phyloP scores from a whole-genome alignment of 2,329 filamentous ascomycete species.

The Alternaria sp. region DNA sequence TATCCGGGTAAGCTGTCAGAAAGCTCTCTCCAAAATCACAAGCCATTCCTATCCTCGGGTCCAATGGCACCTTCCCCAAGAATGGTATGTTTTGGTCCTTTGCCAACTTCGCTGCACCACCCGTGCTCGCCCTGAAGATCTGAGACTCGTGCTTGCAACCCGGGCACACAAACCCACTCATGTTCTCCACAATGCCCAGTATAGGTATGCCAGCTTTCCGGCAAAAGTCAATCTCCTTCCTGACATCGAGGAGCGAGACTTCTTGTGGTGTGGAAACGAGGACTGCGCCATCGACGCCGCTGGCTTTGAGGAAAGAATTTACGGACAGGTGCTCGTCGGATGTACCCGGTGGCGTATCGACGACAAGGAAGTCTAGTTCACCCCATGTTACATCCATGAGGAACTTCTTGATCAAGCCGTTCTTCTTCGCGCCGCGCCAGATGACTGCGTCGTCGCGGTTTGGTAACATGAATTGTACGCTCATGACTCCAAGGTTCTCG shows the following conservation, averaged over 20 bases:
- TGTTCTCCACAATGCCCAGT: conserved; percentile 93
- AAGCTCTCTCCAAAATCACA: conserved; percentile 98
- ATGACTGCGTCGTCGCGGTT: conserved; percentile 94
- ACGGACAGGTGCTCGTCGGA: conserved; percentile 95
- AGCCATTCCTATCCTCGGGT: conserved; percentile 93
- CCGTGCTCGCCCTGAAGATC: conserved; percentile 91
- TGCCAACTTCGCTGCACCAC: conserved; percentile 81
- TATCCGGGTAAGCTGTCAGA: conserved; percentile 91
- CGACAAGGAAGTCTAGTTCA: conserved; percentile 87
- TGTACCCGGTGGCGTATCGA: conserved; percentile 95
- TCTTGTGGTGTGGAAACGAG: conserved; percentile 96
- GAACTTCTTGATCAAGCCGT: conserved; percentile 97
- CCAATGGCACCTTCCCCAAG: conserved; percentile 86
- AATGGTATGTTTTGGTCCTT: conserved; percentile 89
- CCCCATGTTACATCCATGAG: conserved; percentile 98
- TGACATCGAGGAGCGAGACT: conserved; percentile 87
- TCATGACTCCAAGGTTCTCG: conserved; percentile 96
- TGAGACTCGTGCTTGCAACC: conserved; percentile 81
- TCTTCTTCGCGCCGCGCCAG: conserved; percentile 98
- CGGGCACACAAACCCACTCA: conserved; percentile 96
- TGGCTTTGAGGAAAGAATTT: conserved; percentile 88
- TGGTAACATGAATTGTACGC: conserved; percentile 97
- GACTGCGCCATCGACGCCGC: conserved; percentile 91
- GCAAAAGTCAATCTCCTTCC: conserved; percentile 98
- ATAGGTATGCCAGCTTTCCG: conserved; percentile 89